Conservation (phyloP, 2,329 filamentous ascomycete species). For the Didymella arachidicola region DNA sequence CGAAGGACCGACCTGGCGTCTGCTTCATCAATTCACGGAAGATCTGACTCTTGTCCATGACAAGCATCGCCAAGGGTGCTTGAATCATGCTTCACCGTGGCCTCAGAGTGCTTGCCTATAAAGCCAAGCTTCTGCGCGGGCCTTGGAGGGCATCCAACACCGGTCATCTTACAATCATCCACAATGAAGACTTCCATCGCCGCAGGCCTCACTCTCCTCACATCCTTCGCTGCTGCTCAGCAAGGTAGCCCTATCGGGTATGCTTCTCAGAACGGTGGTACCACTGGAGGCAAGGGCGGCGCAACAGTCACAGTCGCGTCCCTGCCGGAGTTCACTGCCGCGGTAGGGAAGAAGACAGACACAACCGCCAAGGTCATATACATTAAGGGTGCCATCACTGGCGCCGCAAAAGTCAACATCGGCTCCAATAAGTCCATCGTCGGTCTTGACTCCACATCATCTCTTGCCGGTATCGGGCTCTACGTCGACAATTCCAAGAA, state of each 20-base stretch:
- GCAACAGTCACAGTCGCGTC: slow-evolving; percentile 44
- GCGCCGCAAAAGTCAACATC: slow-evolving; percentile 53
- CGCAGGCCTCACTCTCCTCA: neutral
- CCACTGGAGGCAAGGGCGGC: slow-evolving; percentile 52
- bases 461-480: slow-evolving; percentile 56
- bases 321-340: slow-evolving; percentile 53
- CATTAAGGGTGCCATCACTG: slow-evolving; percentile 56
- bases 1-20: neutral
- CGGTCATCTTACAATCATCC: neutral
- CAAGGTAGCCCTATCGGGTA: slow-evolving; percentile 37
- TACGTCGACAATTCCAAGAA: slow-evolving; percentile 59
- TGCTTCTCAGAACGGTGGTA: slow-evolving; percentile 47
- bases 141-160: neutral
- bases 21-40: slow-evolving; percentile 2
- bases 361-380: slow-evolving; percentile 56
- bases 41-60: neutral
- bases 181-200: slow-evolving; percentile 10
- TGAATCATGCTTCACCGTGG: neutral
- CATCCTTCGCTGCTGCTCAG: slow-evolving; percentile 8
- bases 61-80: slow-evolving; percentile 16
- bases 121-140: neutral
- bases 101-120: neutral
- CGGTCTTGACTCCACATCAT: slow-evolving; percentile 56
- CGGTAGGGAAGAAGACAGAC: slow-evolving; percentile 48
- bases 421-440: slow-evolving; percentile 61